Base-by-base conservation (phyloP, 306 rosid genomes). In the Abrus pulchellus region DNA sequence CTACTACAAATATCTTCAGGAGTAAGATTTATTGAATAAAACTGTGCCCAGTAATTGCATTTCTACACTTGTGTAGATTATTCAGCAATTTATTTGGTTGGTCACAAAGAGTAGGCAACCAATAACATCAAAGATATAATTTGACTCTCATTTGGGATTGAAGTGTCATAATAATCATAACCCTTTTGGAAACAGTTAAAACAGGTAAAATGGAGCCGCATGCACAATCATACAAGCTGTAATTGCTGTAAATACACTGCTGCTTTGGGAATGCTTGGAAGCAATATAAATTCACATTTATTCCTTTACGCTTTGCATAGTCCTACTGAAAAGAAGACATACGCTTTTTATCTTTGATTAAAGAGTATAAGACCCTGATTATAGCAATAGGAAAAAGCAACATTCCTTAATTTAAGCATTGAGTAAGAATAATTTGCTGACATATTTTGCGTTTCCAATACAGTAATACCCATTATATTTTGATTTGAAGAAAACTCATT, bases 231-330 rank as follows among this genome's bases (percentile, higher is more conserved):
- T 13, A 50, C 68, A 56, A 57, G 72, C 70, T 71, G 86, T 79
- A 74, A 84, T 84, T 67, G 87, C 74, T 74, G 82, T 52, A 75
- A 80, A 54, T 80, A 69, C 72, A 84, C 82, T 75, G 59, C 79
- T 80, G 28, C 62, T 67, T 63, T 84, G 60, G 55, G 76, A 61
- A 80, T 69, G 85, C 87, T 80, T 84, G 63, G 38, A 84, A 80
- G 85, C 75, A 75, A 84, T 32, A 84, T 76, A 76, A 75, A 80
- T 75, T 62, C 59, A 43, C 53, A 68, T 9, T 80, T 55, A 68
- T 61, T 30, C 63, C 87, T 74, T 84, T 80, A 80, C 84, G 84
- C 68, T 79, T 75, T 65, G 77, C 48, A 53, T 48, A 60, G 30
- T 79, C 72, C 28, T 64, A 66, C 28, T 28, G 49, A 71, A 68